A percentile compares a stretch with the other conserved stretches of the same genome.
Conservation (phyloP, 306 rosid species). For the Dryas alaskensis region DNA sequence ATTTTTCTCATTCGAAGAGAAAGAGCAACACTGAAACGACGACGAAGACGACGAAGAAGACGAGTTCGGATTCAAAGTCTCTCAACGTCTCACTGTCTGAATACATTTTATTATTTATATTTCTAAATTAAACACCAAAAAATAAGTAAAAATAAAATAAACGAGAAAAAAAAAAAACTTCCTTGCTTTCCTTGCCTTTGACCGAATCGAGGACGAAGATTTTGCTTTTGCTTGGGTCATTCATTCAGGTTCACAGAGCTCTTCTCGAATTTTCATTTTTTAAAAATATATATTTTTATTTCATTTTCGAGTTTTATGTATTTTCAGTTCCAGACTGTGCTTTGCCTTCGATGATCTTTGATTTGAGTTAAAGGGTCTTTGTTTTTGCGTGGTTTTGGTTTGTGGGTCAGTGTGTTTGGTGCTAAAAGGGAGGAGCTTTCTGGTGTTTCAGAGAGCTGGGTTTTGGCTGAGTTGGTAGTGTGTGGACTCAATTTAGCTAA, state of each 20-base stretch:
- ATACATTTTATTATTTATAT: constrained; percentile 10
- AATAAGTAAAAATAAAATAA: constrained; percentile 3
- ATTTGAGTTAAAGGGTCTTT: constrained; percentile 33
- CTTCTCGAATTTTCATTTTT: constrained; percentile 15
- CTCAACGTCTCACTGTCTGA: constrained; percentile 23
- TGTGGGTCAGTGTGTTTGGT: constrained; percentile 27
- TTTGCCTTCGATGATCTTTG: constrained; percentile 41
- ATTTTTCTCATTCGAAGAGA: constrained; percentile 13
- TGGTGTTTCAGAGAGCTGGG: constrained; percentile 32
- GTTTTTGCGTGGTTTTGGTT: constrained; percentile 28
- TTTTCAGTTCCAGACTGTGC: background rate
- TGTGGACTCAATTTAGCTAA: constrained; percentile 38
- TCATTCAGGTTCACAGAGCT: constrained; percentile 52
- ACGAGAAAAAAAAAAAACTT: constrained; percentile 13
- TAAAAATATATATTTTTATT: background rate
- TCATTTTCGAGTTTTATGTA: background rate
- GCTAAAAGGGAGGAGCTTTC: constrained; percentile 26
- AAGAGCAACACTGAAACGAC: constrained; percentile 5
- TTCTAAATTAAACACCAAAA: background rate
- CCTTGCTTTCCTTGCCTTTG: constrained; percentile 44
- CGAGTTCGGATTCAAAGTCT: constrained; percentile 24
- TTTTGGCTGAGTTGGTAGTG: constrained; percentile 29
- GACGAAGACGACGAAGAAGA: constrained; percentile 24
- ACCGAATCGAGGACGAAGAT: constrained; percentile 52
- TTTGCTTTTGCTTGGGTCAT: constrained; percentile 39